These are phyloP conservation scores for Kondoa subrosea DNA, from an alignment of 768 basidiomycete genomes.

Conservation along the genomic window DNA sequence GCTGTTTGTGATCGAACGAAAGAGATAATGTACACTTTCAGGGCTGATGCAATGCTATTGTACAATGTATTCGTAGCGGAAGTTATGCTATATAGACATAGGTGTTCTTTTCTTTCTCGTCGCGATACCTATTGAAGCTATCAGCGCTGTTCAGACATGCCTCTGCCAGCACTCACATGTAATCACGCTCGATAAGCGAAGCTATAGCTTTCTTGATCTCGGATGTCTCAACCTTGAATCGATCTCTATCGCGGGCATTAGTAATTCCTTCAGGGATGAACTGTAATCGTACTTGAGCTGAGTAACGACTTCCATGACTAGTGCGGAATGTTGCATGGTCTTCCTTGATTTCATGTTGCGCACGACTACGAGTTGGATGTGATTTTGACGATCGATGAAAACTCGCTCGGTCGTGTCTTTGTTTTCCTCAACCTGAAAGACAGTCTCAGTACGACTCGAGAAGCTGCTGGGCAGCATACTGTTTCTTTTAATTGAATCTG, in stretches of 20 bases:
- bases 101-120: not conserved
- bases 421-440: conserved; percentile 62
- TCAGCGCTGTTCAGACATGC: not conserved
- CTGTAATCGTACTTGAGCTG: conserved; percentile 44
- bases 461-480: conserved; percentile 42
- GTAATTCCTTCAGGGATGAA: not conserved
- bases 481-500: conserved; percentile 88
- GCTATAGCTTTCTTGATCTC: conserved; percentile 52
- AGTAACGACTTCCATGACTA: conserved; percentile 67
- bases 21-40: too few relatives aligned
- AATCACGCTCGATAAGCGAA: conserved; percentile 49
- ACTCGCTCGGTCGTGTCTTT: conserved; percentile 64
- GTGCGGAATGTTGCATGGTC: conserved; percentile 57
- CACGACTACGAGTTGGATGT: conserved; percentile 86
- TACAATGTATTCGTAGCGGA: too few relatives aligned
- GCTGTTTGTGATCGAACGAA: too few relatives aligned
- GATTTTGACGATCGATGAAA: conserved; percentile 66
- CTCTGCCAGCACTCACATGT: conserved; percentile 36
- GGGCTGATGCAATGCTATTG: too few relatives aligned
- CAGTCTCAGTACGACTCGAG: not conserved
- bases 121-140: not conserved
- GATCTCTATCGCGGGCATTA: conserved; percentile 32
- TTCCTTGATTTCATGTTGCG: conserved; percentile 90
- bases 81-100: not conserved
- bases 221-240: conserved; percentile 69